Percentiles rank a stretch among this genome's conserved stretches.
phyloP scores from a whole-genome alignment of 768 basidiomycete species.

The Lactifluus hygrophoroides region DNA sequence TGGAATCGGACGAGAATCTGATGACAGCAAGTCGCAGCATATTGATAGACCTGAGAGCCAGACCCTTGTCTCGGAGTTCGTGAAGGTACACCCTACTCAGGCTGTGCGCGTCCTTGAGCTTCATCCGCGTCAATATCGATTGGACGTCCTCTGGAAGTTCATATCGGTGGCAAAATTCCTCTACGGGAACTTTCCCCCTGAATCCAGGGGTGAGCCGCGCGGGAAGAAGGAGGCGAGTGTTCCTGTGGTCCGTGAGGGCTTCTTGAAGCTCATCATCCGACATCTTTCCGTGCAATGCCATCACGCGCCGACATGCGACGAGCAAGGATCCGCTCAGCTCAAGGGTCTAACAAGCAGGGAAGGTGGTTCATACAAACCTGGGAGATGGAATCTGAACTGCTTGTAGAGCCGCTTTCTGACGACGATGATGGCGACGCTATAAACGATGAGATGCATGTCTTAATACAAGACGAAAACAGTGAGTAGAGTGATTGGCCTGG shows the following conservation, averaged over 20 bases:
- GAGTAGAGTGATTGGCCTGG: neutral
- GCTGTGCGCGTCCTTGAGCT: constrained; percentile 5
- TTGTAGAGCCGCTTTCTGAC: constrained; percentile 2
- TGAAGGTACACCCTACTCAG: constrained; percentile 8
- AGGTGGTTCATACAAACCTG: neutral
- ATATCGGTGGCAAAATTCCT: constrained; percentile 8
- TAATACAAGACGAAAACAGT: neutral
- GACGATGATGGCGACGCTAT: neutral
- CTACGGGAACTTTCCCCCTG: neutral
- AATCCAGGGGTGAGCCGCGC: constrained; percentile 7
- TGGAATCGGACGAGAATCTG: constrained; percentile 13
- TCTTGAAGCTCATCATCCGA: constrained; percentile 8
- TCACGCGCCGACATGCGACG: neutral
- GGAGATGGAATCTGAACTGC: constrained; percentile 6
- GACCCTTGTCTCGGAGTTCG: neutral
- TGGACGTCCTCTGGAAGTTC: constrained; percentile 5
- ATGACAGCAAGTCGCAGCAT: constrained; percentile 10
- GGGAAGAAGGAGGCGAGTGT: constrained; percentile 10
- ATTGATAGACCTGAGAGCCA: constrained; percentile 2
- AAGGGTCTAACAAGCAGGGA: neutral
- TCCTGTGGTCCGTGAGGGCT: neutral
- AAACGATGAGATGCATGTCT: neutral
- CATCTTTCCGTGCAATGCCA: neutral
- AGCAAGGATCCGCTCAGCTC: neutral
- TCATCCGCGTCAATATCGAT: neutral